Evolutionary conservation across 2,329 filamentous ascomycete species (phyloP).

Genomic region (Fusarium lateritium): DNA sequence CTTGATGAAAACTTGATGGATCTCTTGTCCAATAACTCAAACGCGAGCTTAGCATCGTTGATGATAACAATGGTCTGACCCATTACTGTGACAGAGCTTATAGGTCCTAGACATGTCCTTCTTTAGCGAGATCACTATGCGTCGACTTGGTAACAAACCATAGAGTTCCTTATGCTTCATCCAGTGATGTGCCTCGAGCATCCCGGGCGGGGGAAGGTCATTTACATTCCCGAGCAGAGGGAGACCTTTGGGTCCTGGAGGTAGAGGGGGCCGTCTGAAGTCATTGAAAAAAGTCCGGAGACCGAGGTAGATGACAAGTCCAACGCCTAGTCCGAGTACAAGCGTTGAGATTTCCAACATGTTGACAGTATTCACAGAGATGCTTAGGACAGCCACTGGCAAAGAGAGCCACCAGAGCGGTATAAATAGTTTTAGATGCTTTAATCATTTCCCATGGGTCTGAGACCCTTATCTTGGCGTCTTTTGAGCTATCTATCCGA

Average conservation of each 20-base stretch:
- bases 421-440: background rate
- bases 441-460: background rate
- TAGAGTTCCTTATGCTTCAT: conserved; percentile 38
- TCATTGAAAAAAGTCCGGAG: background rate
- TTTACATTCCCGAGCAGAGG: conserved; percentile 35
- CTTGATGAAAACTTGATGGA: conserved; percentile 30
- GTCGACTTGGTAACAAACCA: conserved; percentile 7
- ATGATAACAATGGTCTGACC: conserved; percentile 60
- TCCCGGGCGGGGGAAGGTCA: conserved; percentile 24
- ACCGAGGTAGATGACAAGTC: background rate
- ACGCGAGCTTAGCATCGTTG: conserved; percentile 54
- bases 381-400: background rate
- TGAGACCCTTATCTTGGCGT: background rate
- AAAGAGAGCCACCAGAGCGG: accelerated
- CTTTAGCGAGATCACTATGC: too few species aligned
- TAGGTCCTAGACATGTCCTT: conserved; percentile 58
- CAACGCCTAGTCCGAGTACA: background rate
- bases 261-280: conserved; percentile 4
- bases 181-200: conserved; percentile 38
- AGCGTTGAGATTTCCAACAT: background rate
- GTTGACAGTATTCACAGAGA: background rate
- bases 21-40: conserved; percentile 55
- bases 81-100: conserved; percentile 55
- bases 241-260: conserved; percentile 36
- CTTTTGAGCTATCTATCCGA: background rate